Evolutionary conservation across 2,329 filamentous ascomycete genomes (phyloP), one percentile per base, ranked within the genome.

Genomic region (Aspergillus clavatus): DNA sequence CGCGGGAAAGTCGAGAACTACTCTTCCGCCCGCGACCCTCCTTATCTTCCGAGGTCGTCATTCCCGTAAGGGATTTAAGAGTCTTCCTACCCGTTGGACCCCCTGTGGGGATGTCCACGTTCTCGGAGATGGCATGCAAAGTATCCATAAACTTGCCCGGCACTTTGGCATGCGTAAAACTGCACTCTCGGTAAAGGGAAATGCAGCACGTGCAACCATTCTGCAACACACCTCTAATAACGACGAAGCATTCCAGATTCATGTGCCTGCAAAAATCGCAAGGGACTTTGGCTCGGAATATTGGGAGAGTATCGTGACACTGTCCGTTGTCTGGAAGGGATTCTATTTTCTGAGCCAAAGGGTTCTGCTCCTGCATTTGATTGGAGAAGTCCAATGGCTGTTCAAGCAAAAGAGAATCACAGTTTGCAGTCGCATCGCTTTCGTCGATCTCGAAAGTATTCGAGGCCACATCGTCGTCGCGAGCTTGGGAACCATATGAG

Each of bases 1-100:
- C 83, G 51, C 86, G 76, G 4, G 89, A 88, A 67, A 96, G 90
- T 11, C 88, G 80, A 40, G 84, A 81, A 42, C 82, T 86, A 50
- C 81, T 81, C 63, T 88, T 89, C 39, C 83, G 74, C 42, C 61
- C 59, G 29, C 63, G 64, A 22, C 57, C 54, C 38, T 73, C 71
- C 24, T 61, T 48, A 39, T 69, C 63, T 52, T 69, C 66, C n/a
- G 60, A 52, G 31, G 55, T 54, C 11, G 53, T 47, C 18, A 58
- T 57, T 24, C 65, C 67, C 23, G 63, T 58, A 29, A 72, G 60
- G 1, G 71, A 73, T 43, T 69, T 72, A 47, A 72, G 58, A 12
- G 63, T 64, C 43, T 61, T 62, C 40, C 66, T 70, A 18, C 68
- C 67, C 3, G 68, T 72, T 33, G 69, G 46, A 5, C 66, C 57